Conservation (phyloP, 2,329 filamentous ascomycete species). For the Cryoendolithus antarcticus region DNA sequence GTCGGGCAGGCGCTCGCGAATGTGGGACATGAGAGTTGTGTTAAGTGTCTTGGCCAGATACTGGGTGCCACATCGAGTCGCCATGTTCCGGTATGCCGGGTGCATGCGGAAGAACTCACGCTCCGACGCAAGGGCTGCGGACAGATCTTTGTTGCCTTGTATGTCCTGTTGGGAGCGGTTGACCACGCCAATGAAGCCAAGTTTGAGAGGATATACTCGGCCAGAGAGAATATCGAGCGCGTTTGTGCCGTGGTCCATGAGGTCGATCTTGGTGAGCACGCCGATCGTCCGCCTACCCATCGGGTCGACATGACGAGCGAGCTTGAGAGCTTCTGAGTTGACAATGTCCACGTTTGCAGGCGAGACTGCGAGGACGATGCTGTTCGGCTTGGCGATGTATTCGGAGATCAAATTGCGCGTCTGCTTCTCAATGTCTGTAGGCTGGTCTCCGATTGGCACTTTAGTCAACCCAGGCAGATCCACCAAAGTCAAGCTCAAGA, state of each 20-base stretch:
- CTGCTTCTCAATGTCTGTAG: constrained; percentile 96
- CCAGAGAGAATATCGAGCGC: constrained; percentile 96
- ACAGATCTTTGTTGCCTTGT: constrained; percentile 85
- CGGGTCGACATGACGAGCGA: constrained; percentile 91
- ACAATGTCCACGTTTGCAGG: constrained; percentile 97
- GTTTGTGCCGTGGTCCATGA: constrained; percentile 99
- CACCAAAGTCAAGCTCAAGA: constrained; percentile 89
- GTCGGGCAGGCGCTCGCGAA: constrained; percentile 86
- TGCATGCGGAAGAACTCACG: constrained; percentile 94
- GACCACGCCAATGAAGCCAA: constrained; percentile 95
- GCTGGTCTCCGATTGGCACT: constrained; percentile 94
- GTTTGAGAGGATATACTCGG: constrained; percentile 87
- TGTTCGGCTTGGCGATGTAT: constrained; percentile 98
- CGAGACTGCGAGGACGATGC: constrained; percentile 90
- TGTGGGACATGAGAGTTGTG: constrained; percentile 88
- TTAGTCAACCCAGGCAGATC: constrained; percentile 94
- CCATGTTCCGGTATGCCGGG: constrained; percentile 93
- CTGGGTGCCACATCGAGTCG: constrained; percentile 81
- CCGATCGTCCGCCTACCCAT: constrained; percentile 91
- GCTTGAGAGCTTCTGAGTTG: constrained; percentile 93
- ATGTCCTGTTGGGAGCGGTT: constrained; percentile 98
- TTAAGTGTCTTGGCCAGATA: constrained; percentile 92
- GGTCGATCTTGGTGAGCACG: constrained; percentile 88
- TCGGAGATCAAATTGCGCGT: constrained; percentile 92
- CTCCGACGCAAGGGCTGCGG: constrained; percentile 81